These are phyloP conservation scores for Salvia splendens DNA, from an alignment of 257 asterid species.

Conservation along the genomic window DNA sequence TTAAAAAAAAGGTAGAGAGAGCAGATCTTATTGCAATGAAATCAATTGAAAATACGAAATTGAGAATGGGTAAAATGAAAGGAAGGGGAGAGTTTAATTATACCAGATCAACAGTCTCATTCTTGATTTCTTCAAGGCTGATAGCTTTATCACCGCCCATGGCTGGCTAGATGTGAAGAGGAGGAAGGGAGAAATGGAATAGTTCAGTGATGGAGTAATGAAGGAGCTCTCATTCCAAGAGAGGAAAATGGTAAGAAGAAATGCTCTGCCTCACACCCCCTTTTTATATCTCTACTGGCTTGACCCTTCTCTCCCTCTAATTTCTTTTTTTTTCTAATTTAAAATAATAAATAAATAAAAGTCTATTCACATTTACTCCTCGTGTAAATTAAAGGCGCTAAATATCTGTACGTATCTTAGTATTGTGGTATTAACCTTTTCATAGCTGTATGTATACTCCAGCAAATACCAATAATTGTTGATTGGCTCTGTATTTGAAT, in stretches of 20 bases:
- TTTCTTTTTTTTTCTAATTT: neutral
- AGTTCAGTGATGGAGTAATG: constrained; percentile 33
- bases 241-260: constrained; percentile 13
- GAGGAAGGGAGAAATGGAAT: neutral
- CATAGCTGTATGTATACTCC: neutral
- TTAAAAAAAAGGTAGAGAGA: neutral
- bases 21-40: constrained; percentile 13
- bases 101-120: constrained; percentile 84
- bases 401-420: neutral
- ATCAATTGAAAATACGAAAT: neutral
- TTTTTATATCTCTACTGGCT: constrained; percentile 35
- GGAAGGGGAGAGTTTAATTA: neutral
- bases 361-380: neutral
- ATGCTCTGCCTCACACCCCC: constrained; percentile 29
- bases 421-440: neutral
- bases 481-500: neutral
- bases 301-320: neutral
- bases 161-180: constrained; percentile 1
- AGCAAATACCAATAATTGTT: neutral
- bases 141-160: constrained; percentile 48
- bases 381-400: neutral
- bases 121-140: constrained; percentile 75
- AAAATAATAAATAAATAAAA: neutral
- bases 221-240: constrained; percentile 34
- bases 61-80: neutral